A percentile compares a stretch with the other conserved stretches of the same genome.
Evolutionary conservation across 805 yeast species (phyloP).

Genomic region (Metschnikowia matae): DNA sequence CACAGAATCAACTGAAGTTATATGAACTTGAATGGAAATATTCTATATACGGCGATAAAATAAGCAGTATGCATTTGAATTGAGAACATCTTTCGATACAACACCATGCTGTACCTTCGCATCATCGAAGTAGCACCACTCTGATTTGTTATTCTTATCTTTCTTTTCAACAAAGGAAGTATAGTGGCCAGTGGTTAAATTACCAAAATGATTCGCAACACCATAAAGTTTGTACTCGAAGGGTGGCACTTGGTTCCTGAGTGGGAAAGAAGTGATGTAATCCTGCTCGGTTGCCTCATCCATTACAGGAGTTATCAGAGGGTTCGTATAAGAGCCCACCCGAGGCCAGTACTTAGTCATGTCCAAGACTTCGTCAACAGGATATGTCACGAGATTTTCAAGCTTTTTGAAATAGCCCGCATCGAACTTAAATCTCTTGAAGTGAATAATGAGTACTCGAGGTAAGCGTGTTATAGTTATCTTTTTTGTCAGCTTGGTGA

Average conservation of each 20-base stretch:
- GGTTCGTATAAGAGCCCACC: constrained; percentile 25
- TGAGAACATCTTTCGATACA: constrained; percentile 51
- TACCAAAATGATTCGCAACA: constrained; percentile 82
- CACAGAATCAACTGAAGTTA: constrained; percentile 15
- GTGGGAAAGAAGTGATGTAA: constrained; percentile 49
- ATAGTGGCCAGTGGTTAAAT: constrained; percentile 83
- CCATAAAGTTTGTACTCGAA: constrained; percentile 73
- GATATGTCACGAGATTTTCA: constrained; percentile 65
- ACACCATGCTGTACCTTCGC: constrained; percentile 56
- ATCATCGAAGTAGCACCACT: constrained; percentile 86
- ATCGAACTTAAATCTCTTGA: constrained; percentile 66
- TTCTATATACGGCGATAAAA: constrained; percentile 53
- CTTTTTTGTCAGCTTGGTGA: constrained; percentile 62
- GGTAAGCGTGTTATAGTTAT: constrained; percentile 77
- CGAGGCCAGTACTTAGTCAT: constrained; percentile 72
- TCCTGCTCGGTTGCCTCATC: constrained; percentile 41
- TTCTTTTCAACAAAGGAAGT: constrained; percentile 73
- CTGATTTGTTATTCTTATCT: constrained; percentile 40
- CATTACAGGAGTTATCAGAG: constrained; percentile 18
- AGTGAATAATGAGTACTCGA: constrained; percentile 70
- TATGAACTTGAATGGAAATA: neutral
- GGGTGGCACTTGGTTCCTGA: constrained; percentile 74
- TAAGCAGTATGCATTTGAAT: constrained; percentile 76
- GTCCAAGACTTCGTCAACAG: constrained; percentile 53
- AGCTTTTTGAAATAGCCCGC: constrained; percentile 51